Evolutionary conservation across 345 rosid species (phyloP), one percentile per base, ranked within the genome.

Genomic region (Populus simonii): DNA sequence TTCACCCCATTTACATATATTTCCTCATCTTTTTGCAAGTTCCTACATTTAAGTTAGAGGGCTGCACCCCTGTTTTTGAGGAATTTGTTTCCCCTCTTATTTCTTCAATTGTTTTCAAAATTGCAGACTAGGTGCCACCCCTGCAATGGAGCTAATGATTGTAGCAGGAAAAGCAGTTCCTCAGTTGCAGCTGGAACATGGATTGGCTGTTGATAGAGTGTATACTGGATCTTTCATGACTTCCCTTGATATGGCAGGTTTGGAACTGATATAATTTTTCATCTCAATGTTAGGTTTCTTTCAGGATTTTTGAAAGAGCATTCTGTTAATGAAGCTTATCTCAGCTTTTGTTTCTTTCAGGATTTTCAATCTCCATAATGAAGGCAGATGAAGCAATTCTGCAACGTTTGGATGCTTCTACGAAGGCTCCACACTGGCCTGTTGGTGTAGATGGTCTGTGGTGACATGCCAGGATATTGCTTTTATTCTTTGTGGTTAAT

Each of bases 241-340:
- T 77, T 96, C 99, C 70, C 97, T 93, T 79, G 98, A 96, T 78
- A 96, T 96, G 99, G 93, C 98, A 83, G 99, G 99, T 96, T 87
- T 39, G 53, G 33, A 70, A 25, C 20, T 81, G 86, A 72, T 81
- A 59, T 23, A 59, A 25, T 12, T 59, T 16, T 4, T 59, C 65
- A 59, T 59, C 65, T 59, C 65, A 59, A 10, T 9, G 15, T 22
- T n/a, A 57, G 27, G 63, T 23, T 57, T 59, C 65, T 23, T 59
- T 59, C 29, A 59, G 11, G 63, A 57, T 59, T 59, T 59, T 23
- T 59, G 16, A 23, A 59, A 59, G 29, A 59, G 65, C 65, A 59
- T 59, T 59, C 65, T 59, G 23, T 47, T 53, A 31, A 20, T 74
- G 63, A 41, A 36, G 62, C 68, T 82, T 61, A 73, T 68, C 69